Evolutionary conservation across 306 rosid genomes (phyloP).

Genomic region (Macrotyloma uniflorum): DNA sequence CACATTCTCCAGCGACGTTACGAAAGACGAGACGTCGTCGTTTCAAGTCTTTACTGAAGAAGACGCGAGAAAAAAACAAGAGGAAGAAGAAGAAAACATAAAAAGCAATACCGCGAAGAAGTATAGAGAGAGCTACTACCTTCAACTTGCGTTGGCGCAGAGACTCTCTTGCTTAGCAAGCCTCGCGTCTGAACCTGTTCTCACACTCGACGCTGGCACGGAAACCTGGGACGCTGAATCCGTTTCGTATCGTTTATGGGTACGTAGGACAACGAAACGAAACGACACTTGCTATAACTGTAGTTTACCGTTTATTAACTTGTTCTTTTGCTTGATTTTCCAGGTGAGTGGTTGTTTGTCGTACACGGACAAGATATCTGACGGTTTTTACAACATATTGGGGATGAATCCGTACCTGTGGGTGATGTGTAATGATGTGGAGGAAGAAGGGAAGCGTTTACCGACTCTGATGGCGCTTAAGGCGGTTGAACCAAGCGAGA

Average conservation of each 20-base stretch:
- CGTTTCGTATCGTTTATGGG: slow-evolving; percentile 95
- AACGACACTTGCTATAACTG: neutral
- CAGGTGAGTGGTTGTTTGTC: slow-evolving; percentile 98
- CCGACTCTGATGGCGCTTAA: slow-evolving; percentile 82
- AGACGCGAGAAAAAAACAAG: slow-evolving; percentile 36
- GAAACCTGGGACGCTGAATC: slow-evolving; percentile 70
- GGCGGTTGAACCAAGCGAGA: slow-evolving; percentile 67
- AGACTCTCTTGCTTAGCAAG: slow-evolving; percentile 63
- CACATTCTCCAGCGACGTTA: slow-evolving; percentile 59
- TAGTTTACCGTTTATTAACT: neutral
- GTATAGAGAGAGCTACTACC: slow-evolving; percentile 56
- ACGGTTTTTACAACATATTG: slow-evolving; percentile 90
- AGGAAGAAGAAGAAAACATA: neutral
- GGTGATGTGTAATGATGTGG: slow-evolving; percentile 82
- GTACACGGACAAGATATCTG: slow-evolving; percentile 87
- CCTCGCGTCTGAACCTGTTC: slow-evolving; percentile 61
- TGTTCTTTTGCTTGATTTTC: slow-evolving; percentile 22
- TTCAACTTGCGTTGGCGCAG: slow-evolving; percentile 66
- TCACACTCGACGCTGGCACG: slow-evolving; percentile 48
- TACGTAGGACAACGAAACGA: slow-evolving; percentile 27
- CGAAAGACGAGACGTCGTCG: slow-evolving; percentile 54
- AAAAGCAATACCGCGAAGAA: slow-evolving; percentile 35
- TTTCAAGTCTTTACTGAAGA: slow-evolving; percentile 28
- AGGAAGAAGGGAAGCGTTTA: slow-evolving; percentile 72
- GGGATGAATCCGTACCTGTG: slow-evolving; percentile 97